Base-by-base conservation (phyloP, 805 yeast genomes). In the Sungouiozyma ichnusensis region DNA sequence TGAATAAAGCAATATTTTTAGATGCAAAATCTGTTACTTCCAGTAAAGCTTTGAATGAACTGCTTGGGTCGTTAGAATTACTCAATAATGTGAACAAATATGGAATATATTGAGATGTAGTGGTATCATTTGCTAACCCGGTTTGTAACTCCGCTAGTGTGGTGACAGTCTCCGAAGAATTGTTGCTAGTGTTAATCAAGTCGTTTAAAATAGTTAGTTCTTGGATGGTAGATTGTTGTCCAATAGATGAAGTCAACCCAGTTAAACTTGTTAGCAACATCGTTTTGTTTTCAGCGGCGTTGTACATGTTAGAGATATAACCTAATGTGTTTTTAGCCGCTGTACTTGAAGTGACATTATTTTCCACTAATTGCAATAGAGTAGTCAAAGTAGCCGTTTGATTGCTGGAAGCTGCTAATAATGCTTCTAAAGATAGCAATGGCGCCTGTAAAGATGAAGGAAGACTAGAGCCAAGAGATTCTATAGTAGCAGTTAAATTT, bases 1-100 rank as follows among this genome's bases (percentile, higher is more conserved):
- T 14, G 37, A 57, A 52, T 14, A 48, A 35, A 2, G 48, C 43
- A 13, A 51, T 20, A 34, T 57, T 50, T 7, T 44, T 33, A 14
- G 49, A 43, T 15, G 59, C 57, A 49, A 55, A 52, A 8, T 41
- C 35, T 20, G 54, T 50, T n/a, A 61, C 49, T 11, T 49, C 45
- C 13, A 48, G n/a, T 36, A 60, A 45, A n/a, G 58, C 47, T 11
- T 42, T 35, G 34, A 58, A 50, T 4, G 60, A 48, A 5, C 42
- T 44, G 16, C 53, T 35, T n/a, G 62, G 51, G 41, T 57, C 43
- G 9, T 41, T 48, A 3, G 64, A 55, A 9, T 49, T 44, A 33
- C 39, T 37, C 16, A 60, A 29, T 32, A 60, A 42, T 11, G 43
- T 32, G 38, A 55, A 53, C 19, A 57, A 39, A n/a, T 47, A 44